A percentile compares a stretch with the other conserved stretches of the same genome.
phyloP scores from a whole-genome alignment of 768 basidiomycete species.

The Xerocomellus dryophilus region DNA sequence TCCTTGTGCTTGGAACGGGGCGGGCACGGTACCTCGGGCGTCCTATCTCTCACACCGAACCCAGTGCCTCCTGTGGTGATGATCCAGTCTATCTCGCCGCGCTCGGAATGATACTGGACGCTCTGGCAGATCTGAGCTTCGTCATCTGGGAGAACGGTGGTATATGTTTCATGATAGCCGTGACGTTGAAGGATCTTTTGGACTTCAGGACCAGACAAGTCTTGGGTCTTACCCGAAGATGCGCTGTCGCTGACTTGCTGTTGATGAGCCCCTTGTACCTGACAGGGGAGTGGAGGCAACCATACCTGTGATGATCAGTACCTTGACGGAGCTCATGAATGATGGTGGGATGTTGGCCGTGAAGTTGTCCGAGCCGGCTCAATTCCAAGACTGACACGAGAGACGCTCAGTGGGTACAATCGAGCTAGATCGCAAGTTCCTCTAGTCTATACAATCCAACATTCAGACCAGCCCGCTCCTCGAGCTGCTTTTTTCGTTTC shows the following conservation, averaged over 20 bases:
- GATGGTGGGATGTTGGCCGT: neutral
- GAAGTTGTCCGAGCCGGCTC: no score
- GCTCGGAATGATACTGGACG: slow-evolving; percentile 46
- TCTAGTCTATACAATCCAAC: slow-evolving; percentile 72
- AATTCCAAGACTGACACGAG: neutral
- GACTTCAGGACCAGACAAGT: slow-evolving; percentile 67
- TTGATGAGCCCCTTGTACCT: slow-evolving; percentile 1
- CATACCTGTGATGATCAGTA: slow-evolving; percentile 30
- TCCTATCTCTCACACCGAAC: slow-evolving; percentile 75
- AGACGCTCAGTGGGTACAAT: no score
- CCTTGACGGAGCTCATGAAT: slow-evolving; percentile 24
- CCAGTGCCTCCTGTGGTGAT: slow-evolving; percentile 88
- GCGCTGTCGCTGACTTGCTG: slow-evolving; percentile 67
- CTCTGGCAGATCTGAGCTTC: slow-evolving; percentile 44
- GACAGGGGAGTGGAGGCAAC: neutral
- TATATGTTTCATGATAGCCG: slow-evolving; percentile 38
- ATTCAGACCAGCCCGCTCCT: slow-evolving; percentile 48
- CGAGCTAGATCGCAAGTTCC: slow-evolving; percentile 53
- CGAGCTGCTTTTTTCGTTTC: slow-evolving; percentile 50
- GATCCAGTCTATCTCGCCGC: slow-evolving; percentile 61
- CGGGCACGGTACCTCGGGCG: slow-evolving; percentile 65
- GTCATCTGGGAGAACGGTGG: slow-evolving; percentile 66
- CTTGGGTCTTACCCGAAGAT: slow-evolving; percentile 43
- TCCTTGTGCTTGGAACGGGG: neutral
- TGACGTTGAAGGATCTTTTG: slow-evolving; percentile 42